Evolutionary conservation across 2,329 filamentous ascomycete species (phyloP), one percentile per base, ranked within the genome.

Genomic region (Cladosporium sp.): DNA sequence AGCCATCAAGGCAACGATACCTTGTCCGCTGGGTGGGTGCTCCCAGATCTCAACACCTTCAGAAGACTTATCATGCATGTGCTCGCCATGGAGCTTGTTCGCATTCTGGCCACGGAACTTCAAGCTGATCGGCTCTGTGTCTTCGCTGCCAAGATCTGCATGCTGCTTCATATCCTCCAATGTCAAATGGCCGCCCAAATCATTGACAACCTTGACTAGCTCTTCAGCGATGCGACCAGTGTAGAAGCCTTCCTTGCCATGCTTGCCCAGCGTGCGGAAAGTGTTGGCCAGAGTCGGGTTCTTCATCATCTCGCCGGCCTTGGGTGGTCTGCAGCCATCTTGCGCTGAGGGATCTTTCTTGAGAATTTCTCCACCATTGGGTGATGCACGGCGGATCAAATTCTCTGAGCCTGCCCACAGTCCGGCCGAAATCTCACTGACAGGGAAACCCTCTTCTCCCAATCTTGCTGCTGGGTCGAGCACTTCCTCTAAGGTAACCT

Each of bases 21-120:
- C 94, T 74, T 97, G 94, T 0, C 94, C 92, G 67, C 97, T 97
- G 8, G 94, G 94, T 35, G 93, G 92, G 70, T 97, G 93, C 70
- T 99, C 94, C 93, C 93, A 97, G 0, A 99, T 78, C 68, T 96
- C 86, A 40, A 97, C 81, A 9, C 85, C 85, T 51, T 79, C 76
- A 4, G 73, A 70, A 17, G 77, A 67, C 36, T 73, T 68, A 34
- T 74, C 75, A 36, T 78, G 72, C 67, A 77, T 75, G 53, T 75
- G 75, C 37, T 74, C 62, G 8, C 70, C 71, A 37, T 80, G 78
- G 0, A 71, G 74, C 53, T 80, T 74, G 1, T 71, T 77, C 20
- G 85, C 91, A 88, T 8, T 88, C 87, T 70, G 68, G 7, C 60
- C 62, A 35, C 61, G 60, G 63, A 71, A 68, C 54, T 66, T 85